Percentiles rank a stretch among this genome's conserved stretches.
Conservation (phyloP, 495 filamentous ascomycete genomes). For the Penicillium roqueforti region DNA sequence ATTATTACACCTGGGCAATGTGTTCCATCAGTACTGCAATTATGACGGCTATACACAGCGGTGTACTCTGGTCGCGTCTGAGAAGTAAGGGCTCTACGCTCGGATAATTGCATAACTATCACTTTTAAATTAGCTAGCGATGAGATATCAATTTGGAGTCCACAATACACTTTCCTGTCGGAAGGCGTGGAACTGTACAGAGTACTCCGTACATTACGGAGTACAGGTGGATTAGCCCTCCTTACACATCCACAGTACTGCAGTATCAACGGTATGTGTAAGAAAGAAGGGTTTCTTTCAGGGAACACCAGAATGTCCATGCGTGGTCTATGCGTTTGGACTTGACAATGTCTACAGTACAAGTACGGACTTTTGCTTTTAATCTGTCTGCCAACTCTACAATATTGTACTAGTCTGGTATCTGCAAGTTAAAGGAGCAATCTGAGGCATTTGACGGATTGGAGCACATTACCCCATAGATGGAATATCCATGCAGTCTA, state of each 20-base stretch:
- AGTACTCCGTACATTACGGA: conserved; percentile 18
- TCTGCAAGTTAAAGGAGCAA: not conserved
- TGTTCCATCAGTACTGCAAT: not conserved
- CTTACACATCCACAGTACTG: not conserved
- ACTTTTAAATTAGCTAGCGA: not conserved
- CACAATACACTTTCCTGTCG: conserved; percentile 15
- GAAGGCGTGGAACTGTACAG: conserved; percentile 18
- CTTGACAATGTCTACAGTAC: not conserved
- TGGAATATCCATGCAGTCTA: not conserved
- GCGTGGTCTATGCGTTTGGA: not conserved
- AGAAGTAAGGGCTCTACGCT: not conserved
- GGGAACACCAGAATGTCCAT: not conserved
- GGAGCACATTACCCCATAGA: not conserved
- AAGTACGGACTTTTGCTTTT: not conserved
- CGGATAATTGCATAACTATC: not conserved
- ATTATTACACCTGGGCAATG: not conserved
- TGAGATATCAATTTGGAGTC: not conserved
- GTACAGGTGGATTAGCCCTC: conserved; percentile 16
- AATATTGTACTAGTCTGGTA: too few relatives aligned
- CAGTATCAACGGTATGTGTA: conserved; percentile 5
- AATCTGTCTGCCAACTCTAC: too few relatives aligned
- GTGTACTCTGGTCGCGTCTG: not conserved
- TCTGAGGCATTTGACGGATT: not conserved
- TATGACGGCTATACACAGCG: not conserved
- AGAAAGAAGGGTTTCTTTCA: not conserved